Base-by-base conservation (phyloP, 1,284 basidiomycete species). In the Melampsora larici-populina region DNA sequence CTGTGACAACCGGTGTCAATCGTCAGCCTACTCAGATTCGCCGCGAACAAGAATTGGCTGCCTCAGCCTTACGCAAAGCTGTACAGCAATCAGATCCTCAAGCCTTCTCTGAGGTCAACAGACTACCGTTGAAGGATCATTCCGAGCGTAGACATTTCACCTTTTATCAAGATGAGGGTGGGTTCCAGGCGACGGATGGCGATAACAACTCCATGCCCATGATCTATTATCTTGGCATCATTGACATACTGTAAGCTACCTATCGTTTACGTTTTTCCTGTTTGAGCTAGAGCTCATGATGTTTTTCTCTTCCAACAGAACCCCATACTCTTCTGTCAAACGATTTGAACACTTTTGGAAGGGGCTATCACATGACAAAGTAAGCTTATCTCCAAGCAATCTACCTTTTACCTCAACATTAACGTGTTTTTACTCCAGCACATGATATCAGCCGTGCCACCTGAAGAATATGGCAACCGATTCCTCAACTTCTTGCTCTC, bases 101-200 rank as follows among this genome's bases (percentile, higher is more conserved):
- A 82, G 87, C 88, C 4, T 86, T 94, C 43, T 89, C 88, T 3
- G 86, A 87, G 24, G 86, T 87, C 5, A 85, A 90, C 67, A 87
- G 89, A 80, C 86, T 95, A 17, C 92, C 92, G 0, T 84, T 86
- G 40, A 87, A 88, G 67, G 88, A 89, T 79, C 88, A 88, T 86
- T 78, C 86, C 0, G 93, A 97, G 81, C 88, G 92, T 31, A 88
- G 90, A 66, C 89, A 93, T 80, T 94, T 96, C 83, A 84, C 97
- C 49, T 99, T 98, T 85, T 98, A 97, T 83, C 93, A 96, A 82
- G 94, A 99, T 83, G 97, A 99, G 82, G 95, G 95, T 31, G 96
- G 97, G 0, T 84, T 97, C 78, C 89, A 91, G 36, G 93, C 94
- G 33, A 97, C 95, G 18, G 90, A 96, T 83, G 93, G 96, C 81